Conservation (phyloP, 768 basidiomycete species). For the Lactarius deliciosus region DNA sequence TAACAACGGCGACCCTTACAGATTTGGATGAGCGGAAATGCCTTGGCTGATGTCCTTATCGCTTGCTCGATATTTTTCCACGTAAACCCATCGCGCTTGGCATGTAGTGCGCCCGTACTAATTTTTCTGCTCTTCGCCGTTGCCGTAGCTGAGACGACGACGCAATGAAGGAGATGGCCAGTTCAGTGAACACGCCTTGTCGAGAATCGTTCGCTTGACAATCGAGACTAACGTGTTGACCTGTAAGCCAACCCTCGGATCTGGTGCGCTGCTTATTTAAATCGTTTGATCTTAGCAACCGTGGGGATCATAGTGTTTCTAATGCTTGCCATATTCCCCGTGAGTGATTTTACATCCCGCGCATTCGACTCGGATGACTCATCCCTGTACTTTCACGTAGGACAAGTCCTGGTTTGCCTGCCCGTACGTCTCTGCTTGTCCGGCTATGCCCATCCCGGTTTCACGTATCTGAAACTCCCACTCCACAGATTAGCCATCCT, state of each 20-base stretch:
- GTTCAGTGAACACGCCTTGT: neutral
- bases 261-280: neutral
- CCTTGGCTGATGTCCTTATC: too few relatives aligned
- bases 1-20: too few relatives aligned
- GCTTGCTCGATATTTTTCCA: too few relatives aligned
- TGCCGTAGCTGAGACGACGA: neutral
- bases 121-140: neutral
- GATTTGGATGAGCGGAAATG: too few relatives aligned
- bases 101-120: neutral
- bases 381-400: neutral
- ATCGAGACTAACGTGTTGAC: slow-evolving; percentile 25
- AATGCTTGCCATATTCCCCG: slow-evolving; percentile 2
- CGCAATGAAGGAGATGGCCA: neutral
- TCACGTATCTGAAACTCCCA: neutral
- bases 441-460: neutral
- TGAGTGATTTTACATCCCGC: neutral
- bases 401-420: neutral
- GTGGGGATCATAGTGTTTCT: neutral
- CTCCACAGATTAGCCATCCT: slow-evolving; percentile 1
- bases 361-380: neutral
- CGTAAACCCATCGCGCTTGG: neutral
- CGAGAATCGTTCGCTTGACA: slow-evolving; percentile 8
- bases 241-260: neutral
- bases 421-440: slow-evolving; percentile 10
- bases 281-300: slow-evolving; percentile 1